phyloP scores from a whole-genome alignment of 1,284 basidiomycete species.

The Veloboletus limbatus region DNA sequence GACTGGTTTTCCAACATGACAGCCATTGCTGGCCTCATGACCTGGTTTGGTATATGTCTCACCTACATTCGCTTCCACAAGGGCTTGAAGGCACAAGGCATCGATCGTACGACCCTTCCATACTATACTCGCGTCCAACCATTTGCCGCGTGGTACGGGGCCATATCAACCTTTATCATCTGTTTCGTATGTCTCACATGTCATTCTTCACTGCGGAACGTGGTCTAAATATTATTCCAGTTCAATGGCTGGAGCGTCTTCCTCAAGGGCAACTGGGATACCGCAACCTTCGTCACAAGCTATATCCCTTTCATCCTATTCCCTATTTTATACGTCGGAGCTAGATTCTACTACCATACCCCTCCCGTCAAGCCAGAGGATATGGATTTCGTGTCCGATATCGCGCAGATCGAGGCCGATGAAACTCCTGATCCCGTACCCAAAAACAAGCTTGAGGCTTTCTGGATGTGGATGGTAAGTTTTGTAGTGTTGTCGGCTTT shows the following conservation, averaged over 20 bases:
- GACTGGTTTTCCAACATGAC: conserved; percentile 79
- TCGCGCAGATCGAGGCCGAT: conserved; percentile 72
- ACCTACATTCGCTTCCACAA: conserved; percentile 79
- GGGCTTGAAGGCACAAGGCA: conserved; percentile 74
- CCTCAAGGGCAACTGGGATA: conserved; percentile 61
- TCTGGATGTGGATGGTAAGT: conserved; percentile 73
- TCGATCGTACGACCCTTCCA: conserved; percentile 64
- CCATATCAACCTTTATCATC: conserved; percentile 54
- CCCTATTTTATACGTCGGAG: conserved; percentile 67
- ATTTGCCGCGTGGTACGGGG: conserved; percentile 69
- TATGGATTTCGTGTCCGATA: conserved; percentile 77
- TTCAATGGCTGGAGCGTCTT: conserved; percentile 78
- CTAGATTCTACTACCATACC: conserved; percentile 51
- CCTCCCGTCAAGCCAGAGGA: conserved; percentile 50
- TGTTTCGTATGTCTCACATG: conserved; percentile 56
- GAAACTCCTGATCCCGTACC: conserved; percentile 73
- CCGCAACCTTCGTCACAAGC: conserved; percentile 68
- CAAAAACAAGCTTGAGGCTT: conserved; percentile 59
- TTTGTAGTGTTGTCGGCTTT: conserved; percentile 7
- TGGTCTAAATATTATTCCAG: conserved; percentile 34
- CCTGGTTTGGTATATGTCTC: conserved; percentile 82
- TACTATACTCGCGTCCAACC: conserved; percentile 62
- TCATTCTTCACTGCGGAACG: not conserved
- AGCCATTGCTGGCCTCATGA: conserved; percentile 60
- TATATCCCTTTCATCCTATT: conserved; percentile 79